Conservation (phyloP, 441 rosid species). For the Aquilaria agallochum region DNA sequence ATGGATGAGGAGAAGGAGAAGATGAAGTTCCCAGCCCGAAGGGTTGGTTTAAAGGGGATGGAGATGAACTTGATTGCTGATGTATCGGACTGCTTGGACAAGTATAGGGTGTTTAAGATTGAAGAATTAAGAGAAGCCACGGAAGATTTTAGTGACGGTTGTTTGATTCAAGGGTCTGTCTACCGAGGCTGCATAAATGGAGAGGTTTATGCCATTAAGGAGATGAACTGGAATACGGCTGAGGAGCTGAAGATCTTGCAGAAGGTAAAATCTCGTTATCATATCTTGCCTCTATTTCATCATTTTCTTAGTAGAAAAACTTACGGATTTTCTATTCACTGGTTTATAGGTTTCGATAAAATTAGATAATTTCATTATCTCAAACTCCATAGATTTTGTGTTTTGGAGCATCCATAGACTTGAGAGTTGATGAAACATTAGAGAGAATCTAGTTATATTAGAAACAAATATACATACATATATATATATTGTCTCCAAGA, state of each 20-base stretch:
- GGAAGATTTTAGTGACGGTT: conserved; percentile 34
- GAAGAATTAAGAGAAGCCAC: conserved; percentile 65
- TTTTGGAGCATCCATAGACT: background rate
- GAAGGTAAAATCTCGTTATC: conserved; percentile 33
- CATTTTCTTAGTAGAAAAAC: background rate
- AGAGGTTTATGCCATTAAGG: conserved; percentile 52
- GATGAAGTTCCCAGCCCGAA: conserved; percentile 12
- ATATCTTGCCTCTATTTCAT: background rate
- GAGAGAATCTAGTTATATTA: too few relatives aligned
- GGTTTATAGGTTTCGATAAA: background rate
- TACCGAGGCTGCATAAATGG: conserved; percentile 50
- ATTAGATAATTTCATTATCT: too few relatives aligned
- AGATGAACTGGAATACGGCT: conserved; percentile 66
- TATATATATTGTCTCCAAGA: too few relatives aligned
- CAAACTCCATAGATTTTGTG: background rate
- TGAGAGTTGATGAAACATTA: too few relatives aligned
- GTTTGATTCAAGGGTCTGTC: conserved; percentile 66
- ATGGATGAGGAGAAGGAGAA: conserved; percentile 21
- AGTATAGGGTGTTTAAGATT: conserved; percentile 51
- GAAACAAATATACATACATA: too few relatives aligned
- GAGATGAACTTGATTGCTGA: conserved; percentile 55
- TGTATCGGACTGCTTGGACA: conserved; percentile 71
- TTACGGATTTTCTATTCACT: conserved; percentile 1
- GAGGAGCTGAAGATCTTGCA: conserved; percentile 76
- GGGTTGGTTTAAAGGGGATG: conserved; percentile 24